Evolutionary conservation across 768 basidiomycete species (phyloP), one percentile per base, ranked within the genome.

Genomic region (Galerina marginata): DNA sequence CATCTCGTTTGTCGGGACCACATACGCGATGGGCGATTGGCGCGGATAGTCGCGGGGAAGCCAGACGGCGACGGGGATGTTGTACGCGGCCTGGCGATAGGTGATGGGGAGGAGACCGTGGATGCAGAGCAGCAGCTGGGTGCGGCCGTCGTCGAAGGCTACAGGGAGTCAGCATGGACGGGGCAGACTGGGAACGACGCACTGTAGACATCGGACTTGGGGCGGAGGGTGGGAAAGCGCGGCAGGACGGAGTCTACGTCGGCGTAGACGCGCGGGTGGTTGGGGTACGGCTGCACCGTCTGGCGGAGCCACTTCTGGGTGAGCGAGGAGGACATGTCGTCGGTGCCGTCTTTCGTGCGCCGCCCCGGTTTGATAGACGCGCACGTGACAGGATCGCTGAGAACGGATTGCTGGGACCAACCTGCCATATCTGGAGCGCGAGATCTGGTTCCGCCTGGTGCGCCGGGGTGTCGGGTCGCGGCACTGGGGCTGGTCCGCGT

Each of bases 111-210:
- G 80, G 4, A 98, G 85, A 9, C 97, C 97, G 69, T 97, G 92
- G 3, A 96, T 67, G 64, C 93, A 95, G 58, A 99, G 87, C 26
- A 99, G 84, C 15, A 98, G 82, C 69, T 96, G 94, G 0, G 93
- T 90, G 39, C 96, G 87, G 48, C 97, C 97, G 65, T 97, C 94
- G 74, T 99, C 95, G 77, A 92, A 95, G 0, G 92, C 94, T 97
- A 65, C 48, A 45, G 23, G 58, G 51, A 66, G 39, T 56, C 48
- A 54, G 63, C 63, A 44, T 53, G 47, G 62, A 55, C 40, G 60
- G 46, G 26, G 29, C 49, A 7, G 26, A 20, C 51, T 38, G 56
- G 37, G 54, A 38, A 16, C 49, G 81, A 83, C 68, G 64, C 62
- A 83, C 83, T 93, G 83, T 93, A 94, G 11, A 91, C 82, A 65